Percentiles rank a stretch among this genome's conserved stretches.
These are phyloP conservation scores for Mollisia scopiformis DNA, from an alignment of 2,329 filamentous ascomycete genomes.

Conservation along the genomic window DNA sequence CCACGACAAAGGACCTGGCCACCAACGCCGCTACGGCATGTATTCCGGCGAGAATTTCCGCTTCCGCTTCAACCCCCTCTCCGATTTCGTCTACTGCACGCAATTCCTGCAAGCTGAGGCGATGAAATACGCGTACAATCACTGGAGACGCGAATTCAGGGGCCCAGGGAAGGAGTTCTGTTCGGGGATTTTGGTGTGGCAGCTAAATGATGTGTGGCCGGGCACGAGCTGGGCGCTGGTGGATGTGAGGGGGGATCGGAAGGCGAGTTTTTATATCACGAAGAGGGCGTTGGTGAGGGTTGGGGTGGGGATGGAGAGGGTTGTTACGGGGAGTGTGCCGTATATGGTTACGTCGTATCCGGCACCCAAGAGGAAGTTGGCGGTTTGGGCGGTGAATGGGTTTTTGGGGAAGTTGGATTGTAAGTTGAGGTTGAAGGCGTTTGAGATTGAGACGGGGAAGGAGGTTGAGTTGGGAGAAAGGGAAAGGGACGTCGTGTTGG, in stretches of 20 bases:
- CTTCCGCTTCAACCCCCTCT: conserved; percentile 28
- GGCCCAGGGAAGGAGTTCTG: conserved; percentile 43
- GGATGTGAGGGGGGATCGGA: conserved; percentile 57
- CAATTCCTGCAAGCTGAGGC: conserved; percentile 35
- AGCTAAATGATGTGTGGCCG: conserved; percentile 71
- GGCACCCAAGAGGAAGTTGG: conserved; percentile 12
- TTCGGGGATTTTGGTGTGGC: conserved; percentile 42
- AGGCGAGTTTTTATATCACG: conserved; percentile 56
- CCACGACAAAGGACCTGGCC: conserved; percentile 57
- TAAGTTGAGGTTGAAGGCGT: conserved; percentile 48
- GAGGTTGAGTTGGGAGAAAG: conserved; percentile 48
- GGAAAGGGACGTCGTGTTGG: conserved; percentile 18
- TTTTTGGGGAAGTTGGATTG: conserved; percentile 11
- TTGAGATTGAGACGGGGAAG: conserved; percentile 62
- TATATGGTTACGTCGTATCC: conserved; percentile 27
- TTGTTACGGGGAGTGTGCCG: conserved; percentile 14
- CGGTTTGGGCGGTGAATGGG: conserved; percentile 31
- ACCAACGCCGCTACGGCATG: conserved; percentile 52
- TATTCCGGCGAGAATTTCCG: conserved; percentile 35
- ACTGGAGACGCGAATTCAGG: conserved; percentile 32
- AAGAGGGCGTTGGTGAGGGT: conserved; percentile 44
- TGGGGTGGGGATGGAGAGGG: conserved; percentile 29
- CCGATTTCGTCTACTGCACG: conserved; percentile 33
- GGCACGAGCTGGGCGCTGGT: conserved; percentile 68
- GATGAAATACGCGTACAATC: conserved; percentile 35